Percentiles rank a stretch among this genome's conserved stretches.
phyloP scores from a whole-genome alignment of 2,329 filamentous ascomycete species.

The Paraphaeosphaeria minitans region DNA sequence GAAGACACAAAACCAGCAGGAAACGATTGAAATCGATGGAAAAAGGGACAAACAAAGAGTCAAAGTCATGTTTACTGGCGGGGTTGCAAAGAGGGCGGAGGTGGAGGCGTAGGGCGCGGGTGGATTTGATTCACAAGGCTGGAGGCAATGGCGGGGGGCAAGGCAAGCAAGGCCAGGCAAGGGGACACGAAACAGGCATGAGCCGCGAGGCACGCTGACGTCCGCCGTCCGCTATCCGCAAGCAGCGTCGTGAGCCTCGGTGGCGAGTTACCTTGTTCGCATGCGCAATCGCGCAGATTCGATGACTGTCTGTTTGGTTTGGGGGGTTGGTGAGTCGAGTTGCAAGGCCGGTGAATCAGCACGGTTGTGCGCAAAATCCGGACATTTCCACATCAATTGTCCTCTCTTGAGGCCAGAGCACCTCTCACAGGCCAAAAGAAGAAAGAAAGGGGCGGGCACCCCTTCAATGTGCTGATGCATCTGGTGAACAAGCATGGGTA shows the following conservation, averaged over 20 bases:
- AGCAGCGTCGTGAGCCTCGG: not conserved
- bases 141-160: slow-evolving; percentile 14
- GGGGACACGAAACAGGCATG: slow-evolving; percentile 14
- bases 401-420: not conserved
- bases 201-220: not conserved
- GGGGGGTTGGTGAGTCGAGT: slow-evolving; percentile 3
- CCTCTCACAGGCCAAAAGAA: not conserved
- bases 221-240: not conserved
- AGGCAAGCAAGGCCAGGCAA: slow-evolving; percentile 1
- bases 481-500: slow-evolving; percentile 27
- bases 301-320: slow-evolving; percentile 3
- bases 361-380: not conserved
- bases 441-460: not conserved
- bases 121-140: not conserved
- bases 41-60: slow-evolving; percentile 8
- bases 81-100: slow-evolving; percentile 11
- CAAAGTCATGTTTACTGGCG: slow-evolving; percentile 10
- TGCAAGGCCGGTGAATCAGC: not conserved
- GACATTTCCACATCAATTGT: not conserved
- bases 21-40: slow-evolving; percentile 11
- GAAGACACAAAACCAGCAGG: not conserved
- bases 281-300: slow-evolving; percentile 19
- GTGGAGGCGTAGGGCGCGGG: slow-evolving; percentile 8
- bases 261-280: slow-evolving; percentile 4
- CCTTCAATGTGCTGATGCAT: not conserved